Evolutionary conservation across 345 rosid genomes (phyloP), one percentile per base, ranked within the genome.

Genomic region (Populus simonii): DNA sequence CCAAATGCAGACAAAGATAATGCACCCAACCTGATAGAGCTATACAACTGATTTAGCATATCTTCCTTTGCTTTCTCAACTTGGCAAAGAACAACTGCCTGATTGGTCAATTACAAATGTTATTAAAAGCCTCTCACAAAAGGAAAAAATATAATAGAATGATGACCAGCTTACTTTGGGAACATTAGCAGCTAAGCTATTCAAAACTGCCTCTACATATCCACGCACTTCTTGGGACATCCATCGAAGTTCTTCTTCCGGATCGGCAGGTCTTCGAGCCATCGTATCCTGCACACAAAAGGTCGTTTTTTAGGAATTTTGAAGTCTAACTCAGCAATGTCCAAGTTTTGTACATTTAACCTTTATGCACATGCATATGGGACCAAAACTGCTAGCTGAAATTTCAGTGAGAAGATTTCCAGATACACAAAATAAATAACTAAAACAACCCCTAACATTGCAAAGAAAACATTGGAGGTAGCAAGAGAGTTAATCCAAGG

Each of bases 221-320:
- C 99, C 98, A 2, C 97, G 96, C 17, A 96, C 97, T 91, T 96
- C 97, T 82, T 96, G 98, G 39, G 99, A 89, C 99, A 96, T 96
- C 99, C 99, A 96, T 65, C 97, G 85, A 35, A 96, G 96, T 82
- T 96, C 99, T 85, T 96, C 98, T 87, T 96, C 99, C 41, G 99
- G 99, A 74, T 96, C 99, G 25, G 87, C 90, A 1, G 99, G 98
- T 78, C 89, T 90, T 85, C 94, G 88, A 75, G 85, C 89, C 97
- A 94, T 92, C 69, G 92, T 89, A 86, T 94, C 98, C 98, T 96
- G 82, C 27, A 72, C 13, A 71, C 76, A 9, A 36, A 57, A 18
- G 7, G 20, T 25, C 8, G 10, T 18, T 55, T 55, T 15, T 10
- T 11, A 43, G 15, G 63, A 62, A 25, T 29, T 41, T 41, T 33